These are phyloP conservation scores for Aspergillus brasiliensis DNA, from an alignment of 2,329 filamentous ascomycete genomes.

Conservation along the genomic window DNA sequence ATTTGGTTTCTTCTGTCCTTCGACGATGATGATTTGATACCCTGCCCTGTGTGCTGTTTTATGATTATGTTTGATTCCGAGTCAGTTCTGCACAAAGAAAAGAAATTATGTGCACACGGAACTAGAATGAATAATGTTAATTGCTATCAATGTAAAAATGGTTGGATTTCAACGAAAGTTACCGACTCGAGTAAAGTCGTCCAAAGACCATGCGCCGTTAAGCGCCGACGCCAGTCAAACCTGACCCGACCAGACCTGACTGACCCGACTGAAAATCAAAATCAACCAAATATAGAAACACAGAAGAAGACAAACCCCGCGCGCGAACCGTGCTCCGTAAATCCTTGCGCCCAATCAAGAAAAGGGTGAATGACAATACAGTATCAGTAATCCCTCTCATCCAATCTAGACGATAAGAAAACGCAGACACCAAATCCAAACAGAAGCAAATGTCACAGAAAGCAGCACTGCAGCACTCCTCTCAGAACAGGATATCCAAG, in stretches of 20 bases:
- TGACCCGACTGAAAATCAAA: background rate
- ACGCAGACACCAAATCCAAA: constrained; percentile 17
- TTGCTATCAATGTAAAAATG: background rate
- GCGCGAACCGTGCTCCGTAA: background rate
- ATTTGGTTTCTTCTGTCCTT: background rate
- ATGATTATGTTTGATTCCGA: constrained; percentile 4
- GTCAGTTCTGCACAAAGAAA: background rate
- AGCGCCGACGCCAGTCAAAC: background rate
- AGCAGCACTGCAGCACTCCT: too few species aligned
- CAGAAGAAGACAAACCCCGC: too few species aligned
- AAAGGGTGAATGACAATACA: background rate
- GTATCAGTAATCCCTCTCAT: background rate
- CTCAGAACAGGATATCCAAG: constrained; percentile 50
- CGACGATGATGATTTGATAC: constrained; percentile 4
- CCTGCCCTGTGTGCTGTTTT: background rate
- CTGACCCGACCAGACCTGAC: background rate
- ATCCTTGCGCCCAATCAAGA: background rate
- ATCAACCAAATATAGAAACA: constrained; percentile 1
- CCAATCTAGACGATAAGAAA: constrained; percentile 2
- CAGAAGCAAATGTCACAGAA: background rate
- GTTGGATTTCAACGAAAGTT: background rate
- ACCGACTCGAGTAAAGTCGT: background rate
- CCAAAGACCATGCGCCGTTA: background rate
- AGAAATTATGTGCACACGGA: background rate
- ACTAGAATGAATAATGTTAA: background rate